phyloP scores from a whole-genome alignment of 2,329 filamentous ascomycete species.

The Fusarium graminum region DNA sequence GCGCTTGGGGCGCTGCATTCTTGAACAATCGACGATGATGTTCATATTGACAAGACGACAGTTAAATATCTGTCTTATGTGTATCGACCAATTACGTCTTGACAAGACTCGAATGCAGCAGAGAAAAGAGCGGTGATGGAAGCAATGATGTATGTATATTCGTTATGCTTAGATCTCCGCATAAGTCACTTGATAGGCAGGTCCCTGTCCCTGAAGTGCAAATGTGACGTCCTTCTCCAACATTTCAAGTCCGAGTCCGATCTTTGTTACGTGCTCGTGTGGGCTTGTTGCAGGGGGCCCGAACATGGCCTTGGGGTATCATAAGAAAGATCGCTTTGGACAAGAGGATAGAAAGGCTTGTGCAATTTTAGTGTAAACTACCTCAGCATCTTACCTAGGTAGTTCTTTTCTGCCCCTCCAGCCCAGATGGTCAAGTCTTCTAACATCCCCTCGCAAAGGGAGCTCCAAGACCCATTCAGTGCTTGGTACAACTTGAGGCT shows the following conservation, averaged over 20 bases:
- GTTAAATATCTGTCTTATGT: slow-evolving; percentile 12
- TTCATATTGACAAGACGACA: slow-evolving; percentile 15
- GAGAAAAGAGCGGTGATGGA: slow-evolving; percentile 41
- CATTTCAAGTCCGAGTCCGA: slow-evolving; percentile 29
- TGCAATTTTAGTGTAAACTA: too few species aligned
- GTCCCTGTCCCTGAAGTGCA: slow-evolving; percentile 23
- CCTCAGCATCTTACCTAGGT: too few species aligned
- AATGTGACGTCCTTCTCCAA: slow-evolving; percentile 45
- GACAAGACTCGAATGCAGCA: slow-evolving; percentile 3
- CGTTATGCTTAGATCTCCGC: slow-evolving; percentile 30
- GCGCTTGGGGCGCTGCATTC: slow-evolving; percentile 27
- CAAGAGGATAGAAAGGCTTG: too few species aligned
- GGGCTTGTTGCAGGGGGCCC: slow-evolving; percentile 40
- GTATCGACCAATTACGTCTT: slow-evolving; percentile 22
- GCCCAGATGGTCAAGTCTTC: too few species aligned
- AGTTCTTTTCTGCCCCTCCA: too few species aligned
- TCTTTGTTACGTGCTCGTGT: slow-evolving; percentile 47
- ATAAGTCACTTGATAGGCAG: slow-evolving; percentile 35
- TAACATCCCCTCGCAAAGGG: neutral
- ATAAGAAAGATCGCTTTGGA: too few species aligned
- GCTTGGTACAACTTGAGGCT: slow-evolving; percentile 39
- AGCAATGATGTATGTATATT: slow-evolving; percentile 3
- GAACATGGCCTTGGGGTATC: slow-evolving; percentile 23
- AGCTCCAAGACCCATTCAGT: slow-evolving; percentile 36
- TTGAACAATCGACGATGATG: slow-evolving; percentile 30